These are phyloP conservation scores for Cladosporium austrohemisphaericum DNA, from an alignment of 2,329 filamentous ascomycete genomes.

Conservation along the genomic window DNA sequence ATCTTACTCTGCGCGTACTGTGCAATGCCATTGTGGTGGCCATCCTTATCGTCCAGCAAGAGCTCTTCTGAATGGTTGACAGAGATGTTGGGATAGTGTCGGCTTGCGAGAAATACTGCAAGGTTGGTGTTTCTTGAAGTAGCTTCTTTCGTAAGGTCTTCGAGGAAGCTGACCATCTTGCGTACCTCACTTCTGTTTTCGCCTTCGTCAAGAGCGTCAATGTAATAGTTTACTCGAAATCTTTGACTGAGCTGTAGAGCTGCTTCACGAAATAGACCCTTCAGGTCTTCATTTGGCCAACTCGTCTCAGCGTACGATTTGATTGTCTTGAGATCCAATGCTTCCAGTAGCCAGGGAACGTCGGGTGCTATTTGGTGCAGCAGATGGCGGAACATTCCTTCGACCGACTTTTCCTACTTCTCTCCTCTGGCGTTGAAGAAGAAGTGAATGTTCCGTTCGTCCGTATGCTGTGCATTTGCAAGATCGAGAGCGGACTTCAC, in stretches of 20 bases:
- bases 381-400: constrained; percentile 48
- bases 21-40: background rate
- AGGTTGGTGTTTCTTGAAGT: constrained; percentile 17
- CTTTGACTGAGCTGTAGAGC: background rate
- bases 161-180: constrained; percentile 38
- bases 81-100: constrained; percentile 35
- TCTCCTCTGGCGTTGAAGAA: constrained; percentile 50
- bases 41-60: background rate
- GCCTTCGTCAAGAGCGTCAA: constrained; percentile 49
- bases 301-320: too few species aligned
- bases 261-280: background rate
- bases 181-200: constrained; percentile 36
- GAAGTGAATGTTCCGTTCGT: background rate
- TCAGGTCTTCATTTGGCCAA: background rate
- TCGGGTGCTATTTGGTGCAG: constrained; percentile 44
- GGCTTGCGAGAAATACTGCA: constrained; percentile 40
- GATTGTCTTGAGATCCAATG: background rate
- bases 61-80: background rate
- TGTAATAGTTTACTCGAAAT: constrained; percentile 32
- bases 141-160: constrained; percentile 27
- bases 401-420: constrained; percentile 42
- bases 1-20: background rate
- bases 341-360: background rate
- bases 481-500: background rate
- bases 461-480: background rate